Base-by-base conservation (phyloP, 768 basidiomycete genomes). In the Naganishia vaughanmartiniae region DNA sequence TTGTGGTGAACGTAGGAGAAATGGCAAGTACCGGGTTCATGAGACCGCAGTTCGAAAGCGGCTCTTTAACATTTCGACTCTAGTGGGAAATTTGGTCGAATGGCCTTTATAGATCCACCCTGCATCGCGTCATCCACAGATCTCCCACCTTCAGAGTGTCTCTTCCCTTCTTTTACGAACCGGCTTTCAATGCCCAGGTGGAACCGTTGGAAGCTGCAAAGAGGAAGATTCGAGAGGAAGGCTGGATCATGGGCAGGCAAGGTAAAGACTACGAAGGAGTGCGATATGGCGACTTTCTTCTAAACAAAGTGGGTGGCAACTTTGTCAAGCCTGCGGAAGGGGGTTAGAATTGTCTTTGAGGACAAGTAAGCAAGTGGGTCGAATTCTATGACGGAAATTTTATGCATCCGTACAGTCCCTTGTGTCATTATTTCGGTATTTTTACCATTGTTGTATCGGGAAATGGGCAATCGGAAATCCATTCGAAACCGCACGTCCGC, bases 151-250 rank as follows among this genome's bases (percentile, higher is more conserved):
- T 93, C 78, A 84, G 84, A 11, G 86, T 93, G 48, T 92, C 91
- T 88, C 85, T 94, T 24, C 93, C 93, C 0, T 95, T 95, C 83
- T 96, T 96, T 84, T 95, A 90, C 73, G 93, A 95, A 79, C 93
- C 93, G 0, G 91, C 90, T 69, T 92, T 91, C 75, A 83, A 88
- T 70, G 90, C 92, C 0, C 69, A 83, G 1, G 83, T 96, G 56
- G 81, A 84, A 73, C 90, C 92, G 0, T 82, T 94, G 7, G 83
- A 84, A 4, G 87, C 88, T 7, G 88, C 87, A 0, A 75, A 84
- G 31, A 85, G 88, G 39, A 74, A 85, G 12, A 83, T 83, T 68
- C 74, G 80, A 17, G 77, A 76, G 33, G 75, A 73, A 21, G 74
- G 76, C 7, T 66, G 55, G 63, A 28, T 24, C 2, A 55, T 73